Conservation (phyloP, 2,329 filamentous ascomycete species). For the Penicillium corylophilum region DNA sequence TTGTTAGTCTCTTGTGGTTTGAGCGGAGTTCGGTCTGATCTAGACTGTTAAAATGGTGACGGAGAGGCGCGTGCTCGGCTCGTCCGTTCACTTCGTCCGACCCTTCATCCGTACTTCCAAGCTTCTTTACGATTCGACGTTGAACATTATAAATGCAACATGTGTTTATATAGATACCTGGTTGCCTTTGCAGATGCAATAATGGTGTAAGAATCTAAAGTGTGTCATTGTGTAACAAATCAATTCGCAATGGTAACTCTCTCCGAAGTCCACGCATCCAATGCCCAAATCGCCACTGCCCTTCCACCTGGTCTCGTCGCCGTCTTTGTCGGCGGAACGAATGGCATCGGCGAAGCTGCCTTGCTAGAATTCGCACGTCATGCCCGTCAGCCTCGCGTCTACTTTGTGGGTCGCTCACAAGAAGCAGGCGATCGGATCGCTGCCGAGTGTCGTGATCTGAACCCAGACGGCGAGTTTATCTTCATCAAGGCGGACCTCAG, state of each 20-base stretch:
- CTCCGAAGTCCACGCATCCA: conserved; percentile 11
- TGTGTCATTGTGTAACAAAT: background rate
- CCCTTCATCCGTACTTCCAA: background rate
- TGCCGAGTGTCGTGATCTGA: conserved; percentile 44
- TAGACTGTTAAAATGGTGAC: background rate
- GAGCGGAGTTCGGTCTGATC: background rate
- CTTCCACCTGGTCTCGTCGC: conserved; percentile 46
- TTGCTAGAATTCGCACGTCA: conserved; percentile 47
- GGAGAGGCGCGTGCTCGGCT: background rate
- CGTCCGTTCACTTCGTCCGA: background rate
- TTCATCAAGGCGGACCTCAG: conserved; percentile 51
- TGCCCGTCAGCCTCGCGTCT: conserved; percentile 43
- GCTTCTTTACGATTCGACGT: background rate
- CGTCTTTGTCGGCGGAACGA: conserved; percentile 54
- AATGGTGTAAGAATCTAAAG: background rate
- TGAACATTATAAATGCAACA: background rate
- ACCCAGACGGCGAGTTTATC: conserved; percentile 46
- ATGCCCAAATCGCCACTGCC: conserved; percentile 8
- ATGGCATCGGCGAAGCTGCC: conserved; percentile 52
- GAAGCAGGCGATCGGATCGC: conserved; percentile 43
- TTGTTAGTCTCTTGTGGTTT: too few species aligned
- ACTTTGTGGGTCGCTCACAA: conserved; percentile 51
- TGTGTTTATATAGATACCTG: background rate
- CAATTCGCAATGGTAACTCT: conserved; percentile 9
- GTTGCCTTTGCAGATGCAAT: background rate